A percentile compares a stretch with the other conserved stretches of the same genome.
phyloP scores from a whole-genome alignment of 1,284 basidiomycete genomes.

The Neonothopanus nambi region DNA sequence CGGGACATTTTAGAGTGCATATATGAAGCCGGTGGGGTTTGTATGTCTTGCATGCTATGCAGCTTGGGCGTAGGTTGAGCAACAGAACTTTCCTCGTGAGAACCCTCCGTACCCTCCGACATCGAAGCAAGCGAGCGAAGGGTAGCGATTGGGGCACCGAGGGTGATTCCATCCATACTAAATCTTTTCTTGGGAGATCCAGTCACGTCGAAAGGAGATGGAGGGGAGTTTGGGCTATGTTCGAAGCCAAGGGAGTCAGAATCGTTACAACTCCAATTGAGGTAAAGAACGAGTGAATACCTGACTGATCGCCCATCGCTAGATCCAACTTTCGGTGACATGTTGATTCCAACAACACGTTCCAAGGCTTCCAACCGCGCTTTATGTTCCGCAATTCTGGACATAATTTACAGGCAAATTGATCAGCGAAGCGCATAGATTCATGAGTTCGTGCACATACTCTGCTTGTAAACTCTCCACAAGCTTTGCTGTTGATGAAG shows the following conservation, averaged over 20 bases:
- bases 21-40: no score
- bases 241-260: background rate
- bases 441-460: background rate
- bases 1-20: no score
- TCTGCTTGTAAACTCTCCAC: background rate
- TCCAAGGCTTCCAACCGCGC: constrained; percentile 2
- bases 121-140: background rate
- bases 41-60: no score
- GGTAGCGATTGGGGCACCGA: constrained; percentile 9
- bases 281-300: no score
- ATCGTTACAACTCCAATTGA: no score
- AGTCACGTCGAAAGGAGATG: background rate
- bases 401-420: background rate
- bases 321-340: background rate
- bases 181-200: background rate
- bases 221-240: background rate
- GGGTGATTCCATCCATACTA: constrained; percentile 1
- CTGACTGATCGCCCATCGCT: background rate
- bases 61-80: no score
- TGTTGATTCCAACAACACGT: background rate
- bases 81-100: no score
- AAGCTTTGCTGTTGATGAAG: background rate
- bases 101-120: background rate
- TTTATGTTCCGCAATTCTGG: background rate
- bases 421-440: no score